Conservation (phyloP, 331 rosid genomes). For the Malus hybrid region DNA sequence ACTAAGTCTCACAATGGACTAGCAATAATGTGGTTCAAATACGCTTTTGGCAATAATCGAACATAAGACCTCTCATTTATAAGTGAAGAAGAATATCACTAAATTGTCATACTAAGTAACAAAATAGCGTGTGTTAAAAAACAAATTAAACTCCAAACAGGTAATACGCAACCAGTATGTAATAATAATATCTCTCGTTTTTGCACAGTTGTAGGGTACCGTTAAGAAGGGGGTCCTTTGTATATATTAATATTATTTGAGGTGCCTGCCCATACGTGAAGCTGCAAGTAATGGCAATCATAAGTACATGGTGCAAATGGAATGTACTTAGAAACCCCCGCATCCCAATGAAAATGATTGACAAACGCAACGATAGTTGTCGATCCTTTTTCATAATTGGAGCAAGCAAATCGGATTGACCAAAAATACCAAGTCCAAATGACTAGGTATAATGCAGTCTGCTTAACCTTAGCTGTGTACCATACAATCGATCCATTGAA, state of each 20-base stretch:
- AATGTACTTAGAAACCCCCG: constrained; percentile 22
- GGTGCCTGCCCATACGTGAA: constrained; percentile 9
- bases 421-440: not conserved
- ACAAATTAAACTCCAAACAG: not conserved
- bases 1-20: too few species aligned
- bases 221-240: not conserved
- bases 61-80: too few species aligned
- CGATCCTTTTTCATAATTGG: not conserved
- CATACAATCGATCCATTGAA: not conserved
- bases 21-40: too few species aligned
- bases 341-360: constrained; percentile 24
- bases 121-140: too few species aligned
- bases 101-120: fast-evolving
- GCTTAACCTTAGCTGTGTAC: constrained; percentile 2
- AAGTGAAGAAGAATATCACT: too few species aligned
- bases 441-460: constrained; percentile 5
- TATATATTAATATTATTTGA: not conserved
- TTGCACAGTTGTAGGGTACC: not conserved
- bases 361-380: constrained; percentile 4
- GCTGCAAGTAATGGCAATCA: constrained; percentile 9
- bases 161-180: not conserved
- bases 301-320: constrained; percentile 25
- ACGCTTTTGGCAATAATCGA: fast-evolving
- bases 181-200: not conserved
- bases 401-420: not conserved